A percentile compares a stretch with the other conserved stretches of the same genome.
Evolutionary conservation across 1,139 yeast species (phyloP).

Genomic region (Kluyveromyces sp.): DNA sequence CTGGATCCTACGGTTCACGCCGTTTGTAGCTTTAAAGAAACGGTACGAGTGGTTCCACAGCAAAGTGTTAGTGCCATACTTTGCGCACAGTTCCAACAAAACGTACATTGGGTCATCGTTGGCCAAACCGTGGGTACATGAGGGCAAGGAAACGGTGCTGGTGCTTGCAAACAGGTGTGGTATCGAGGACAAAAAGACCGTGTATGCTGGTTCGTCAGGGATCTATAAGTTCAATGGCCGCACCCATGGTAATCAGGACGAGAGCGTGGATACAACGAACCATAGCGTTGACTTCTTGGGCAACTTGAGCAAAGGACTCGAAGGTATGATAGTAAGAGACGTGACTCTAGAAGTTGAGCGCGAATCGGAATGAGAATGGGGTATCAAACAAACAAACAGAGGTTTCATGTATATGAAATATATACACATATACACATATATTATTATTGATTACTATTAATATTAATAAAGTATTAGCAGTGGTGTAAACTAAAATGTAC

Average conservation of each 20-base stretch:
- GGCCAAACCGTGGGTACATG: conserved; percentile 20
- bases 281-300: conserved; percentile 49
- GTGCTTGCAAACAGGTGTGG: conserved; percentile 55
- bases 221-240: conserved; percentile 45
- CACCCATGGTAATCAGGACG: conserved; percentile 18
- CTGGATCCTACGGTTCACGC: conserved; percentile 70
- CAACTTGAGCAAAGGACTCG: conserved; percentile 50
- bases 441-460: no score
- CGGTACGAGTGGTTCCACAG: conserved; percentile 18
- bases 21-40: conserved; percentile 37
- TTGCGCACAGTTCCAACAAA: conserved; percentile 4
- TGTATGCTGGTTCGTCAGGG: conserved; percentile 69
- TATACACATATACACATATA: no score
- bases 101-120: conserved; percentile 35
- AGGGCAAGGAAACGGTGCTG: conserved; percentile 18
- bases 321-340: conserved; percentile 55
- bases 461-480: background rate
- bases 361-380: background rate
- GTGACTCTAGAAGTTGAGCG: conserved; percentile 35
- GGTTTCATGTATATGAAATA: no score
- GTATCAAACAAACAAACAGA: no score
- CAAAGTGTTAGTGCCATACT: conserved; percentile 7
- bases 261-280: conserved; percentile 32
- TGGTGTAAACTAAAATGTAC: no score
- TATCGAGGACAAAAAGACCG: conserved; percentile 47